Conservation (phyloP, 306 rosid species). For the Trichosanthes truncata region DNA sequence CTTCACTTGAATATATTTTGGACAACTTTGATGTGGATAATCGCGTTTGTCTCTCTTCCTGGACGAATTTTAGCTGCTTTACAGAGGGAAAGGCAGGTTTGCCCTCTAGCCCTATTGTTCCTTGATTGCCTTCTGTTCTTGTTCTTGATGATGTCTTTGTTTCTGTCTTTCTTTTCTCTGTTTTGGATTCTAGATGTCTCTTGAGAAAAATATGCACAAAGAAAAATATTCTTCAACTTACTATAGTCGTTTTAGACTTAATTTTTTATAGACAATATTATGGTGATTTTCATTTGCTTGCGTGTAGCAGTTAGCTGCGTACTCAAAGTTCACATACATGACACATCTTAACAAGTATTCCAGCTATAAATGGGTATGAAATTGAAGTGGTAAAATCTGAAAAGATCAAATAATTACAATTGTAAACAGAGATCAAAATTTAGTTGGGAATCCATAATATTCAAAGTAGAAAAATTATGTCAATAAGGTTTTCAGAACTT, state of each 20-base stretch:
- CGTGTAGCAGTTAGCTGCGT: neutral
- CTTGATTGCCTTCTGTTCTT: neutral
- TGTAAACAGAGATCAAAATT: neutral
- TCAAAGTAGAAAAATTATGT: neutral
- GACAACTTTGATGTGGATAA: conserved; percentile 32
- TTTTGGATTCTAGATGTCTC: neutral
- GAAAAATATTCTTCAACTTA: neutral
- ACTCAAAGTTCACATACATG: neutral
- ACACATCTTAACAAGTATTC: neutral
- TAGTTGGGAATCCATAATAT: neutral
- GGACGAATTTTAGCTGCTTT: conserved; percentile 40
- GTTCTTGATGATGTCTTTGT: neutral
- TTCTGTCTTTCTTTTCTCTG: neutral
- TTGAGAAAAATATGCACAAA: neutral
- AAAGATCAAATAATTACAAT: neutral
- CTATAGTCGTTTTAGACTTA: neutral
- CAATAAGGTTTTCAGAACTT: neutral
- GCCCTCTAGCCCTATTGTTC: neutral
- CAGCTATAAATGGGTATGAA: neutral
- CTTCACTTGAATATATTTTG: conserved; percentile 35
- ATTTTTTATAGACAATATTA: neutral
- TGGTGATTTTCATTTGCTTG: neutral
- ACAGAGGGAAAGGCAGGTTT: conserved; percentile 59
- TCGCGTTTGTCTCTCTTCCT: conserved; percentile 53
- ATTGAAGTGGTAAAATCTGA: neutral